Evolutionary conservation across 192 early-diverging fungal genomes (phyloP), one percentile per base, ranked within the genome.

Genomic region (Oehlia diaphana): DNA sequence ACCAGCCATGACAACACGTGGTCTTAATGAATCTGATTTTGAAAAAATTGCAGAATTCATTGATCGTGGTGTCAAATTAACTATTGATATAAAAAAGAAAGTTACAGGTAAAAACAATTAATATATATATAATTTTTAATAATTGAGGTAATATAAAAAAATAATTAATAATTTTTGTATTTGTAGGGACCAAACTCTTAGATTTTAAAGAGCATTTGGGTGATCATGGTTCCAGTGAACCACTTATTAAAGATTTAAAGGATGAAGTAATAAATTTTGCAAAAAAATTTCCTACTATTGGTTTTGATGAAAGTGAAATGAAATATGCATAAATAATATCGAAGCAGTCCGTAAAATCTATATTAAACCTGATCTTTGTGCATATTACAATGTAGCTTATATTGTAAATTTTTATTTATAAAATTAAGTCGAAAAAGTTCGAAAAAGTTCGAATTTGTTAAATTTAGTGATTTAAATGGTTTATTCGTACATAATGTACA

Each of bases 1-100:
- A 9, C 98, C 98, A 23, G 98, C 98, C 33, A 99, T 99, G 98
- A 99, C 98, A 26, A 92, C 92, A 26, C 94, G 98, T 83, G 96
- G 96, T 0, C 86, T 99, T 13, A 82, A 83, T 28, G 96, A 96
- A 84, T 71, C 82, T 5, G 98, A 99, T 82, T 99, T 99, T 90
- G 92, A 70, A n/a, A 85, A 92, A 78, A 89, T 98, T 66, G 94
- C 92, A 10, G 86, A 84, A 63, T 98, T 96, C 81, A 94, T 99
- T 81, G 92, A 97, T 78, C 88, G 94, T 37, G 97, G 94, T 62
- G 94, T 98, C 14, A 79, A 85, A 74, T 91, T 97, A 78, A 92
- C 97, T 16, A 79, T 90, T 68, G 90, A 93, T n/a, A 80, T 94
- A 44, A 90, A 93, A 66, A 78, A 79, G 76, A 86, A 89, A 77